A percentile compares a stretch with the other conserved stretches of the same genome.
Evolutionary conservation across 164 flowering plant genomes (phyloP).

Genomic region (Nelumbo lutea): DNA sequence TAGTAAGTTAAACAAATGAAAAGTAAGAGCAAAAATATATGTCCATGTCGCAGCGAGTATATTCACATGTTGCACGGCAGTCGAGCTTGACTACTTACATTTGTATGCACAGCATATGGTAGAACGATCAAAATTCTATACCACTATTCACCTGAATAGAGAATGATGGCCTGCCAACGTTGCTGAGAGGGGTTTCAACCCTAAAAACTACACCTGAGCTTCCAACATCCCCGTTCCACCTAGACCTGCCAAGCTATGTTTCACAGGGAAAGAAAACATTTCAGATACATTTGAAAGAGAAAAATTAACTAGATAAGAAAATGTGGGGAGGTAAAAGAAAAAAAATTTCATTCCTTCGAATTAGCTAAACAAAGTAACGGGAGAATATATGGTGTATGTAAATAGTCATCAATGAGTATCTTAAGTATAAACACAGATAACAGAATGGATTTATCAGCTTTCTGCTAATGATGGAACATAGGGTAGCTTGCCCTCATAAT

Average conservation of each 20-base stretch:
- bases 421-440: too few relatives aligned
- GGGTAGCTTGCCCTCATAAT: too few relatives aligned
- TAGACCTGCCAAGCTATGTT: slow-evolving; percentile 83
- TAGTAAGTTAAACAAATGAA: too few relatives aligned
- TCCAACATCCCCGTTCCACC: slow-evolving; percentile 96
- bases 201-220: slow-evolving; percentile 66
- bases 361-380: too few relatives aligned
- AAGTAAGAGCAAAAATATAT: neutral
- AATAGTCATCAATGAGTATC: too few relatives aligned
- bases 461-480: too few relatives aligned
- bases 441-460: too few relatives aligned
- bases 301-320: too few relatives aligned
- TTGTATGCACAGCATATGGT: neutral
- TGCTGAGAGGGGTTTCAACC: slow-evolving; percentile 66
- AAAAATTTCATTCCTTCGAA: too few relatives aligned
- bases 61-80: slow-evolving; percentile 5
- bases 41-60: neutral
- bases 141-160: slow-evolving; percentile 85
- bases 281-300: neutral
- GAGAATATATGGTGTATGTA: neutral
- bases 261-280: neutral
- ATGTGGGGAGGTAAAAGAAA: too few relatives aligned
- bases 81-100: slow-evolving; percentile 21
- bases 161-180: slow-evolving; percentile 58
- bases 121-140: slow-evolving; percentile 61